Evolutionary conservation across 495 filamentous ascomycete genomes (phyloP).

Genomic region (Choiromyces venosus): DNA sequence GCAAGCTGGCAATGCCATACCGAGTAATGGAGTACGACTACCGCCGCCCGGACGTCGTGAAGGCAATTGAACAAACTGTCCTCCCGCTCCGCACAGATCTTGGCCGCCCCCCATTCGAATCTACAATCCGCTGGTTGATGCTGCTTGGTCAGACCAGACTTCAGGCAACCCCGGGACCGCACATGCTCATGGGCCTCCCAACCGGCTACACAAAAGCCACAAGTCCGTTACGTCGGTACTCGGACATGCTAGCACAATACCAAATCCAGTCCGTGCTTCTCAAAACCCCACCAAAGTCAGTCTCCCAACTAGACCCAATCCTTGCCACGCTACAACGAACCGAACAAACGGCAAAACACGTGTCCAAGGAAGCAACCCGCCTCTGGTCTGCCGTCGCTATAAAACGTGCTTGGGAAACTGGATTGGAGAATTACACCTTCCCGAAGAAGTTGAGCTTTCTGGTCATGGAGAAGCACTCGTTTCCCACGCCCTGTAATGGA

Average conservation of each 20-base stretch:
- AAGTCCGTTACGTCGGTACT: conserved; percentile 76
- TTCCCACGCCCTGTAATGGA: conserved; percentile 41
- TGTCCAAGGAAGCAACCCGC: conserved; percentile 44
- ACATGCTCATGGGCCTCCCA: conserved; percentile 57
- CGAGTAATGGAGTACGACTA: conserved; percentile 62
- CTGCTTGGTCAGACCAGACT: conserved; percentile 51
- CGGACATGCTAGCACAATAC: conserved; percentile 81
- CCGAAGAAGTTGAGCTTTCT: conserved; percentile 43
- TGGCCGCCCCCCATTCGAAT: conserved; percentile 33
- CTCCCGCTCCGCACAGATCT: conserved; percentile 39
- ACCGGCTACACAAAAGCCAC: conserved; percentile 73
- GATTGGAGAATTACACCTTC: conserved; percentile 42
- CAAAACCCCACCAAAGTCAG: conserved; percentile 50
- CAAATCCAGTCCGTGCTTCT: conserved; percentile 80
- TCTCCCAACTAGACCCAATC: conserved; percentile 30
- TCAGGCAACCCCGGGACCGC: conserved; percentile 48
- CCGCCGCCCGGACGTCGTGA: conserved; percentile 45
- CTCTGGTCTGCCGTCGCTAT: conserved; percentile 61
- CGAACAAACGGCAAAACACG: conserved; percentile 42
- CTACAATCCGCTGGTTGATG: conserved; percentile 43
- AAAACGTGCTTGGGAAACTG: conserved; percentile 26
- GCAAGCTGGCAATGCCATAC: conserved; percentile 73
- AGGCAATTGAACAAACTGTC: conserved; percentile 41
- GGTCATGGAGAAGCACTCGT: conserved; percentile 40
- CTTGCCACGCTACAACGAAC: conserved; percentile 42